These are phyloP conservation scores for Clarireedia monteithiana DNA, from an alignment of 2,329 filamentous ascomycete genomes.

Conservation along the genomic window DNA sequence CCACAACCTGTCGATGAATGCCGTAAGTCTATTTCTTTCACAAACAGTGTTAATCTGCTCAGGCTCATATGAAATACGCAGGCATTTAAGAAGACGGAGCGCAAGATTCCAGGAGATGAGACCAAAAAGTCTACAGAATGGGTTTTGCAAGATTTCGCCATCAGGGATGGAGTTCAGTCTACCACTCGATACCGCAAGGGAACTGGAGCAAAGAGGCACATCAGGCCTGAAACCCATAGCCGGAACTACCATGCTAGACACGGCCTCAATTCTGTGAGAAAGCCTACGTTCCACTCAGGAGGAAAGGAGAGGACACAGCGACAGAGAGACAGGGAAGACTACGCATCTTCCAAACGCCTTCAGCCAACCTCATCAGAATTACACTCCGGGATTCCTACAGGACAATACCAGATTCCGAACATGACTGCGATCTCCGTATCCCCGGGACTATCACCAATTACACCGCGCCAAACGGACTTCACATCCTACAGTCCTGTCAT, in stretches of 20 bases:
- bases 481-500: slow-evolving; percentile 9
- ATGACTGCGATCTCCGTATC: not conserved
- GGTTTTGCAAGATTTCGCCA: slow-evolving; percentile 64
- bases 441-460: slow-evolving; percentile 17
- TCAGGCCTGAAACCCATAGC: slow-evolving; percentile 6
- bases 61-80: slow-evolving; percentile 22
- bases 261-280: not conserved
- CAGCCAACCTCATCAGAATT: not conserved
- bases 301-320: slow-evolving; percentile 18
- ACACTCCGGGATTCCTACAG: not conserved
- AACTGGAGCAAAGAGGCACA: slow-evolving; percentile 33
- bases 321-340: slow-evolving; percentile 13
- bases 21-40: slow-evolving; percentile 47
- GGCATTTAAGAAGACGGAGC: slow-evolving; percentile 48
- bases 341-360: slow-evolving; percentile 4
- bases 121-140: slow-evolving; percentile 66
- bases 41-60: slow-evolving; percentile 16
- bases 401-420: not conserved
- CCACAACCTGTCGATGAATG: slow-evolving; percentile 94
- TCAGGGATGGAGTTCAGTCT: slow-evolving; percentile 67
- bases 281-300: not conserved
- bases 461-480: slow-evolving; percentile 14
- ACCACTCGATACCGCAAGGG: slow-evolving; percentile 71
- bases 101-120: slow-evolving; percentile 37
- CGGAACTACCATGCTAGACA: not conserved